Evolutionary conservation across 1,284 basidiomycete species (phyloP), one percentile per base, ranked within the genome.

Genomic region (Caloboletus inedulis): DNA sequence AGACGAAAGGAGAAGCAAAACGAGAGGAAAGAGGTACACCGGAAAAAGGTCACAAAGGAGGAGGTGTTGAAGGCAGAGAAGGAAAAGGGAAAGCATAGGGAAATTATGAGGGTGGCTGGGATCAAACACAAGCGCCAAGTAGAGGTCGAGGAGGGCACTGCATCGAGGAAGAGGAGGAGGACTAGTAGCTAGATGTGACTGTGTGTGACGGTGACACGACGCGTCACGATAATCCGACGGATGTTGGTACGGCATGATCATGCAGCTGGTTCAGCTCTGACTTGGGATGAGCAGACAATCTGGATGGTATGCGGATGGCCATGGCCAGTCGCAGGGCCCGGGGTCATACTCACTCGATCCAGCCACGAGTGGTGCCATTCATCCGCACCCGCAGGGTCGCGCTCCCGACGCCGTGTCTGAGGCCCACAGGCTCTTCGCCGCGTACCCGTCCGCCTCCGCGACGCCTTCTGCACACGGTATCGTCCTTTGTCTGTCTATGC

Each of bases 1-100:
- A 77, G 85, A 62, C 74, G 94, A 63, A 85, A 82, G 63, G 91
- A 89, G 69, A 95, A 94, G 76, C 90, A 96, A 72, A 79, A 78
- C 21, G 88, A 87, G 73, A 79, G 84, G 66, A 80, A 79, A 53
- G 79, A 72, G 33, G 80, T 74, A 59, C 78, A 82, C 62, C 71
- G 74, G 59, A 89, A 91, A 74, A 89, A 84, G 72, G 68, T 80
- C 8, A 85, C 80, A 61, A 87, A 84, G 68, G 83, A 85, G 59
- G 90, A 89, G 58, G 80, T 74, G 52, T 75, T 71, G 69, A 86
- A 83, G 69, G 71, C 66, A 3, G 88, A 88, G 57, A 91, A 87
- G 70, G 83, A 85, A 41, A 91, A 80, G 70, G 89, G 89, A 72
- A 87, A 86, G 71, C 78, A 82, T 64, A 91, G 87, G 65, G 89